Conservation (phyloP, 2,329 filamentous ascomycete genomes). For the Ophiocordyceps sinensis region DNA sequence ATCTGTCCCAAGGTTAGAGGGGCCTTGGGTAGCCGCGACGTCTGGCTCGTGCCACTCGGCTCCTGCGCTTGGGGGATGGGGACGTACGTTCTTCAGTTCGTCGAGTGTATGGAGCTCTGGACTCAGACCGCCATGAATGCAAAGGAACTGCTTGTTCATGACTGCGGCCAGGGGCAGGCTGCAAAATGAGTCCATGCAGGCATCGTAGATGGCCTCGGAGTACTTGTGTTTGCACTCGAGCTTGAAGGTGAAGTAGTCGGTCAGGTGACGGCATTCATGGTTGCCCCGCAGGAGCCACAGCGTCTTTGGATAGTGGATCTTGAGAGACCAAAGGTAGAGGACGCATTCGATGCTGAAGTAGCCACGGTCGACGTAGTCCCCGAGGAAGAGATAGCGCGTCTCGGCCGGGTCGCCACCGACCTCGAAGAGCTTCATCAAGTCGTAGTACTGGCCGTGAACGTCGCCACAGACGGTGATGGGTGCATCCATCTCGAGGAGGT, state of each 20-base stretch:
- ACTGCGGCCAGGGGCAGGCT: constrained; percentile 82
- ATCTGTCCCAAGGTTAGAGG: constrained; percentile 41
- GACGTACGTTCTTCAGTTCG: constrained; percentile 69
- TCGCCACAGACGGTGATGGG: constrained; percentile 98
- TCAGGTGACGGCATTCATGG: constrained; percentile 96
- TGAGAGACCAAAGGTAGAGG: constrained; percentile 91
- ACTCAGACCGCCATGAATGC: constrained; percentile 92
- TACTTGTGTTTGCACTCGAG: constrained; percentile 99
- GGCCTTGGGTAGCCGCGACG: too few species aligned
- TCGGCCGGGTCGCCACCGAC: constrained; percentile 94
- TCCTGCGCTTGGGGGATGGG: too few species aligned
- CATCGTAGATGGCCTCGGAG: constrained; percentile 88
- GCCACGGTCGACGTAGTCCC: constrained; percentile 94
- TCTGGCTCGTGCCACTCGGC: too few species aligned
- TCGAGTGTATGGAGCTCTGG: constrained; percentile 93
- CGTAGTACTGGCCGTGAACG: constrained; percentile 97
- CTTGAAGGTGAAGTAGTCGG: constrained; percentile 99
- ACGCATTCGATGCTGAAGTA: constrained; percentile 99
- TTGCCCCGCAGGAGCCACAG: constrained; percentile 96
- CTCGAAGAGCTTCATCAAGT: constrained; percentile 98
- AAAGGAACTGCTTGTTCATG: constrained; percentile 99
- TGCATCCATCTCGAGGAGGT: constrained; percentile 96
- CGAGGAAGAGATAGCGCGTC: constrained; percentile 91
- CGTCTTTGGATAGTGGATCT: constrained; percentile 97
- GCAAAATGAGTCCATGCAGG: constrained; percentile 98